Evolutionary conservation across 2,329 filamentous ascomycete species (phyloP).

Genomic region (Myriosclerotinia duriaeana): DNA sequence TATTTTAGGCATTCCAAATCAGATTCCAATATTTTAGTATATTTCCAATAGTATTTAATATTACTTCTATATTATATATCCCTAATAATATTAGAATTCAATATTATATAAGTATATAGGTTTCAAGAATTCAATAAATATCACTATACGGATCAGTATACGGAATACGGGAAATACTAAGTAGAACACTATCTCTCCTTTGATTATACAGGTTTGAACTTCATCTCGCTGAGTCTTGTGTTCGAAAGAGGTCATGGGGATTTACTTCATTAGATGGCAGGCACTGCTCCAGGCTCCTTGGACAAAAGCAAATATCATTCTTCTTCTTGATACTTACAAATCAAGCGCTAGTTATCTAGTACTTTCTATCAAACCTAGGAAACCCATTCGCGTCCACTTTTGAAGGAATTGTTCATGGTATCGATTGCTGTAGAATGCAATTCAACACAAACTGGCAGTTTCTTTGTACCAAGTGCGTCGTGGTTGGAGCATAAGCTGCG

Average conservation of each 20-base stretch:
- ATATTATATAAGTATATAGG: too few relatives aligned
- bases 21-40: too few relatives aligned
- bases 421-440: slow-evolving; percentile 4
- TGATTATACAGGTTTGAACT: slow-evolving; percentile 1
- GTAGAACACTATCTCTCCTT: too few relatives aligned
- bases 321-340: slow-evolving; percentile 4
- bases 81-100: too few relatives aligned
- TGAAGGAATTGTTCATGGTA: background rate
- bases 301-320: background rate
- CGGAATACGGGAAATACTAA: too few relatives aligned
- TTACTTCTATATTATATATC: too few relatives aligned
- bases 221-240: background rate
- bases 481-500: background rate
- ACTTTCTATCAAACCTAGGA: background rate
- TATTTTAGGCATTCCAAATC: too few relatives aligned
- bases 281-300: background rate
- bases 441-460: slow-evolving; percentile 1
- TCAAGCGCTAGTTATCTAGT: background rate
- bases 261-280: background rate
- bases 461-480: background rate
- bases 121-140: too few relatives aligned
- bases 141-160: too few relatives aligned
- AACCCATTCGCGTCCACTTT: slow-evolving; percentile 11
- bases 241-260: background rate
- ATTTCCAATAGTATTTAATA: too few relatives aligned